Conservation (phyloP, 2,329 filamentous ascomycete genomes). For the Fusarium dlaminii region DNA sequence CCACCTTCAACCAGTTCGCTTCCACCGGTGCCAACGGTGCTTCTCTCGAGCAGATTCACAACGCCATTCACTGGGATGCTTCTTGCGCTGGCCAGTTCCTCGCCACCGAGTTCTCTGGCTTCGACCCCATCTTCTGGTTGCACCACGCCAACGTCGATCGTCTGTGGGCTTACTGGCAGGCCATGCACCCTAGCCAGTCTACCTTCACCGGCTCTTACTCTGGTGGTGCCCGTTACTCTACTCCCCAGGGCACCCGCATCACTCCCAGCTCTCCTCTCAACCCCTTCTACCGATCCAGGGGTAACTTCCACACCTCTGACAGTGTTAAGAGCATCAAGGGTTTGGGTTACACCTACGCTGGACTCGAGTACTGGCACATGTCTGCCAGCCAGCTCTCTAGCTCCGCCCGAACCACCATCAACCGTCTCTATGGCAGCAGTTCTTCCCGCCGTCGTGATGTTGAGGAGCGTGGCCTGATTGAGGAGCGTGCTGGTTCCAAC, state of each 20-base stretch:
- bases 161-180: slow-evolving; percentile 67
- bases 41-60: slow-evolving; percentile 57
- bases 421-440: slow-evolving; percentile 44
- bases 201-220: slow-evolving; percentile 50
- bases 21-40: slow-evolving; percentile 48
- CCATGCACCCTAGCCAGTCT: slow-evolving; percentile 50
- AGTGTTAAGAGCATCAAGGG: slow-evolving; percentile 46
- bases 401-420: slow-evolving; percentile 47
- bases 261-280: slow-evolving; percentile 57
- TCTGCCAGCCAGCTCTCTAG: slow-evolving; percentile 43
- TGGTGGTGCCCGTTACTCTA: slow-evolving; percentile 52
- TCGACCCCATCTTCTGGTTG: slow-evolving; percentile 59
- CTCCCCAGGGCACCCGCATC: slow-evolving; percentile 51
- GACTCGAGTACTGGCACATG: slow-evolving; percentile 49
- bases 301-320: slow-evolving; percentile 54
- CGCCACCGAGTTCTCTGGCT: slow-evolving; percentile 52
- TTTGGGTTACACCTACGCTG: slow-evolving; percentile 54
- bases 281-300: slow-evolving; percentile 58
- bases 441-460: slow-evolving; percentile 25
- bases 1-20: slow-evolving; percentile 49
- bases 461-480: slow-evolving; percentile 23
- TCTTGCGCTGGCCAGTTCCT: slow-evolving; percentile 55
- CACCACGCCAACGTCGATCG: slow-evolving; percentile 70
- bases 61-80: slow-evolving; percentile 53
- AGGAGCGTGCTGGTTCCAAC: slow-evolving; percentile 19